Percentiles rank a stretch among this genome's conserved stretches.
These are phyloP conservation scores for Aspergillus brasiliensis DNA, from an alignment of 2,329 filamentous ascomycete species.

Conservation along the genomic window DNA sequence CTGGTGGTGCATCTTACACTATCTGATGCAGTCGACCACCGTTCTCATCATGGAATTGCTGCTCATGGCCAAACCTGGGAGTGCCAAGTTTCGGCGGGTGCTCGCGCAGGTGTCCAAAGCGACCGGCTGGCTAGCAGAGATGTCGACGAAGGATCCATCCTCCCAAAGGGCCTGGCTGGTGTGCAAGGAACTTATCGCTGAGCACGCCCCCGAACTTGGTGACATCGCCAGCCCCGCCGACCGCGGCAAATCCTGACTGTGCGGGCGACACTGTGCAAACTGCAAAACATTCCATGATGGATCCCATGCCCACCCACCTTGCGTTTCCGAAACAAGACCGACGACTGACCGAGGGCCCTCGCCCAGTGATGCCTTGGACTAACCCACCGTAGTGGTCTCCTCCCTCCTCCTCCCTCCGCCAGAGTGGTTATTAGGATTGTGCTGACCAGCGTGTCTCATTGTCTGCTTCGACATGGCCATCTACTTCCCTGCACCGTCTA, in stretches of 20 bases:
- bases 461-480: background rate
- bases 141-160: conserved; percentile 37
- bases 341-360: background rate
- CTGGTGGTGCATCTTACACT: conserved; percentile 47
- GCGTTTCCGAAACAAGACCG: background rate
- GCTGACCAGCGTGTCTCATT: background rate
- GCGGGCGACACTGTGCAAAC: background rate
- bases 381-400: background rate
- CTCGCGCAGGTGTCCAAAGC: conserved; percentile 36
- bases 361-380: background rate
- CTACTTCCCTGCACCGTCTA: background rate
- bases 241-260: conserved; percentile 2
- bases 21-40: conserved; percentile 43
- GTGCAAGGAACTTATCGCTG: conserved; percentile 30
- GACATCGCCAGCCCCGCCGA: background rate
- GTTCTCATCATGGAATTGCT: conserved; percentile 42
- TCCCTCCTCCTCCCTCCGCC: background rate
- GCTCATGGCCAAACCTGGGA: conserved; percentile 34
- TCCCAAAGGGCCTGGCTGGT: conserved; percentile 39
- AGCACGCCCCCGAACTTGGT: conserved; percentile 20
- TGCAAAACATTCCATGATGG: background rate
- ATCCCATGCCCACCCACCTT: background rate
- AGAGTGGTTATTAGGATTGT: background rate
- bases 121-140: conserved; percentile 38
- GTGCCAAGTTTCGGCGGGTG: conserved; percentile 30